These are phyloP conservation scores for Fusarium sarcochroum DNA, from an alignment of 2,329 filamentous ascomycete genomes.

Conservation along the genomic window DNA sequence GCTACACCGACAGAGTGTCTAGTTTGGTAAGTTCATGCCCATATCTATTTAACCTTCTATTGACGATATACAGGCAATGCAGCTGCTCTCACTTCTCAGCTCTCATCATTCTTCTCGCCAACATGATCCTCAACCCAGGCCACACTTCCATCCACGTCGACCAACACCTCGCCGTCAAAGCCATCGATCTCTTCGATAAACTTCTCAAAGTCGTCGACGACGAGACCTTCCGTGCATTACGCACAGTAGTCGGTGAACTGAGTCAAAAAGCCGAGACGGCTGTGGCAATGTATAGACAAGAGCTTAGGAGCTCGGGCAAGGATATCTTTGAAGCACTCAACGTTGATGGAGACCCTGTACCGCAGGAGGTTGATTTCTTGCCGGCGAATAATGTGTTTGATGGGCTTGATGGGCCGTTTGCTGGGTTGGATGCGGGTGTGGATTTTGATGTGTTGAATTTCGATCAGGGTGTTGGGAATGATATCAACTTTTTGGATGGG, in stretches of 20 bases:
- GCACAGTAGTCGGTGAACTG: conserved; percentile 36
- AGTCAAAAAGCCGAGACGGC: conserved; percentile 39
- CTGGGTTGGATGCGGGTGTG: background rate
- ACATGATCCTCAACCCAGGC: conserved; percentile 51
- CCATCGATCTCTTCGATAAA: conserved; percentile 49
- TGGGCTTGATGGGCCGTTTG: conserved; percentile 30
- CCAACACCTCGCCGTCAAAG: conserved; percentile 47
- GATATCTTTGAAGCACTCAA: conserved; percentile 24
- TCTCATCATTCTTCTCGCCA: conserved; percentile 53
- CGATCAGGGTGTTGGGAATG: conserved; percentile 7
- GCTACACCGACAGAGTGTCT: conserved; percentile 51
- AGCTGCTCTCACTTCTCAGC: conserved; percentile 52
- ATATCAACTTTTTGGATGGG: conserved; percentile 5
- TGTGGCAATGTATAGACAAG: conserved; percentile 19
- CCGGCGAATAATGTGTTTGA: conserved; percentile 17
- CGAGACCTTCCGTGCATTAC: conserved; percentile 26
- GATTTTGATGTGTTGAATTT: conserved; percentile 22
- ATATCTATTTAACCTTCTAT: accelerated
- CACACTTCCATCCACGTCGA: conserved; percentile 48
- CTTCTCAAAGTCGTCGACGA: conserved; percentile 41
- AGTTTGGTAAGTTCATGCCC: conserved; percentile 47
- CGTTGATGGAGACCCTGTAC: background rate
- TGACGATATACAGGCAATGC: conserved; percentile 44
- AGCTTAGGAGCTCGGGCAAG: background rate
- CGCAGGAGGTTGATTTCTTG: conserved; percentile 25